Evolutionary conservation across 177 flowering plant genomes (phyloP).

Genomic region (Tripterygium wilfordii): DNA sequence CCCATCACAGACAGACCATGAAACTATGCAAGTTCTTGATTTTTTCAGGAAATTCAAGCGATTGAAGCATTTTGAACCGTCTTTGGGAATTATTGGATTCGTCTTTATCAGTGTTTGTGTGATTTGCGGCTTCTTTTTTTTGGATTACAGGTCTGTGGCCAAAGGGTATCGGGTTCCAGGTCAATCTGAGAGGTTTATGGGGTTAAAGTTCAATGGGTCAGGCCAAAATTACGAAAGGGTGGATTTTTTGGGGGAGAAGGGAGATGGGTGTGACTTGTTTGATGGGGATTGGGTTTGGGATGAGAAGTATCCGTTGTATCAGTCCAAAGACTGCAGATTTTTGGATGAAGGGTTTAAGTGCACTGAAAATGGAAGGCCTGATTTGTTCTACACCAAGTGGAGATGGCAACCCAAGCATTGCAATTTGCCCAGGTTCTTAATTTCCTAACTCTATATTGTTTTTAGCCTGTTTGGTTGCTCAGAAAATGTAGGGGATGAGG

Average conservation of each 20-base stretch:
- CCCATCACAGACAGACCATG: constrained; percentile 21
- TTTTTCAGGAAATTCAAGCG: constrained; percentile 49
- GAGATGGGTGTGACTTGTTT: constrained; percentile 55
- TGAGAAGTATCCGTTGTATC: constrained; percentile 65
- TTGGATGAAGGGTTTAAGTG: constrained; percentile 82
- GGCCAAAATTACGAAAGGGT: constrained; percentile 11
- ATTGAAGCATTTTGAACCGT: constrained; percentile 43
- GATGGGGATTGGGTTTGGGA: constrained; percentile 88
- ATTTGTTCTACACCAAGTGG: constrained; percentile 79
- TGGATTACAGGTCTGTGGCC: constrained; percentile 41
- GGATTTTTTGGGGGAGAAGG: constrained; percentile 36
- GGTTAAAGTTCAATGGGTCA: constrained; percentile 26
- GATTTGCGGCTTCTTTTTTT: constrained; percentile 51
- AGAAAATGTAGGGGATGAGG: background rate
- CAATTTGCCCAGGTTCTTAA: constrained; percentile 79
- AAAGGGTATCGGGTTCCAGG: constrained; percentile 27
- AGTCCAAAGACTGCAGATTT: constrained; percentile 54
- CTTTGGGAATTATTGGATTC: constrained; percentile 53
- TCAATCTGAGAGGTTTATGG: constrained; percentile 31
- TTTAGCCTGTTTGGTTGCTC: constrained; percentile 5
- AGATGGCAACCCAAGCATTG: constrained; percentile 92
- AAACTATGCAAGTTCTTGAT: constrained; percentile 20
- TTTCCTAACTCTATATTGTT: background rate
- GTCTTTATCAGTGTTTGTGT: constrained; percentile 32
- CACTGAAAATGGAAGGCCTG: constrained; percentile 74